Evolutionary conservation across 2,329 filamentous ascomycete species (phyloP), one percentile per base, ranked within the genome.

Genomic region (Alternaria dauci): DNA sequence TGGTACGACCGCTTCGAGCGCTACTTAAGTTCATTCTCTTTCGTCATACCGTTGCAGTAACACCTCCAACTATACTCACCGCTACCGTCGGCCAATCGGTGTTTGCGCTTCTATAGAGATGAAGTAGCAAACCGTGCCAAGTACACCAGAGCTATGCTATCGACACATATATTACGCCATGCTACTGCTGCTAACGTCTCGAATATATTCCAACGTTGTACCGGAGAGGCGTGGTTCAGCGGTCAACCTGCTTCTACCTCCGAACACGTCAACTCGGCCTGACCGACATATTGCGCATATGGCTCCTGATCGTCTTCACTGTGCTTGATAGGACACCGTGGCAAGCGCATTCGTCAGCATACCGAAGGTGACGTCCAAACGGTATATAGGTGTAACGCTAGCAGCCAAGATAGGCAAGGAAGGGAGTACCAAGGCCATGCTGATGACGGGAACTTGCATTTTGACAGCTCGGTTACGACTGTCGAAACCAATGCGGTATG

Each of bases 401-500:
- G 30, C 47, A 36, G 9, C 52, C 50, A n/a, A 36, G 51, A 53
- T 46, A 23, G 47, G 64, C 23, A 59, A 42, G 11, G n/a, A 8
- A 25, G 4, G 39, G 18, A n/a, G 44, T 50, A 63, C 63, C 14
- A 61, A 54, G 41, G 59, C 64, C 66, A 68, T 34, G 66, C 62
- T 66, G 55, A 52, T n/a, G 52, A 55, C 61, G 62, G 59, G 39
- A 59, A 46, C 52, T 41, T 62, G 58, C 59, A 65, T 65, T 56
- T 60, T 69, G 64, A 68, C 66, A 70, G 59, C 59, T 68, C 34
- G 64, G 58, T 58, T 54, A 52, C 47, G 30, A 43, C 28, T 20
- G 32, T 20, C n/a, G 26, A 47, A 2, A 25, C 26, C 25, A n/a
- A 16, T 18, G 7, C 25, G 36, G 41, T 20, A 57, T 58, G 47